phyloP scores from a whole-genome alignment of 2,329 filamentous ascomycete genomes.

The Stachybotrys chartarum region DNA sequence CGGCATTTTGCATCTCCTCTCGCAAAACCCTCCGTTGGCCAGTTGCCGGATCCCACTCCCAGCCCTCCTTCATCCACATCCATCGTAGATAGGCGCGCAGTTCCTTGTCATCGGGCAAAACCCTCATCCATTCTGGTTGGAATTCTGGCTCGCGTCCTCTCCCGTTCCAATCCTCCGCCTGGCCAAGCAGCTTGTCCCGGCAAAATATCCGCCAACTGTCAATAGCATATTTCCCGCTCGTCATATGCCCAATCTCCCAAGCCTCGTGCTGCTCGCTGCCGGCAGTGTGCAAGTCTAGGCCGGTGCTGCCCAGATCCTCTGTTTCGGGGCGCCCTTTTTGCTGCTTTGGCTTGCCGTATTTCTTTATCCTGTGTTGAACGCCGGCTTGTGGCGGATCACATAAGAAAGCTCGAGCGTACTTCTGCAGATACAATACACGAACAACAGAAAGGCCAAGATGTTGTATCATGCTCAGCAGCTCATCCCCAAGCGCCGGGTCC shows the following conservation, averaged over 20 bases:
- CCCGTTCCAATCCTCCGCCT: constrained; percentile 61
- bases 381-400: constrained; percentile 52
- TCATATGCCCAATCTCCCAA: constrained; percentile 84
- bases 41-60: constrained; percentile 69
- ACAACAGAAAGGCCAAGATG: constrained; percentile 65
- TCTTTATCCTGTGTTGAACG: constrained; percentile 44
- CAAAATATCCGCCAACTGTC: constrained; percentile 96
- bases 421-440: constrained; percentile 61
- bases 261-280: constrained; percentile 25
- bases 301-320: neutral
- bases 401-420: constrained; percentile 64
- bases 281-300: neutral
- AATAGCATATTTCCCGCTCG: constrained; percentile 73
- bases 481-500: constrained; percentile 35
- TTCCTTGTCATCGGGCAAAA: constrained; percentile 79
- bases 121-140: constrained; percentile 86
- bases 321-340: neutral
- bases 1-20: constrained; percentile 46
- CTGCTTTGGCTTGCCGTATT: constrained; percentile 16
- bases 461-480: constrained; percentile 55
- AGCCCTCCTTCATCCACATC: constrained; percentile 88
- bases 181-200: constrained; percentile 64
- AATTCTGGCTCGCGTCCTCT: constrained; percentile 45
- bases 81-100: constrained; percentile 78
- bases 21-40: constrained; percentile 52